Percentiles rank a stretch among this genome's conserved stretches.
These are phyloP conservation scores for Akanthomyces muscarius DNA, from an alignment of 2,329 filamentous ascomycete species.

Conservation along the genomic window DNA sequence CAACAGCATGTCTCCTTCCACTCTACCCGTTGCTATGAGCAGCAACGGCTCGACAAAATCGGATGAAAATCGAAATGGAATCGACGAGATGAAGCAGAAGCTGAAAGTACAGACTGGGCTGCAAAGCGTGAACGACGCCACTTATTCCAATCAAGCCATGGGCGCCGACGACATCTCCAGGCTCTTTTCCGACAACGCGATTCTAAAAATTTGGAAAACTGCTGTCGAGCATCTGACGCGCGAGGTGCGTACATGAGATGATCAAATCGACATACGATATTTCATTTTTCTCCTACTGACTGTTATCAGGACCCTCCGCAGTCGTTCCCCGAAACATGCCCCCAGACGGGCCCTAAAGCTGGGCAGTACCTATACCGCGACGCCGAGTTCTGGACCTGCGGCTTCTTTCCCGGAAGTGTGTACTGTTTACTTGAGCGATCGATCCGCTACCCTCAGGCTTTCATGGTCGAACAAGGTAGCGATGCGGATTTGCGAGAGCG, in stretches of 20 bases:
- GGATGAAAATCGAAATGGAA: background rate
- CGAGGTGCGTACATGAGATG: slow-evolving; percentile 1
- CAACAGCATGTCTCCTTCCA: slow-evolving; percentile 2
- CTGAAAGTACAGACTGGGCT: background rate
- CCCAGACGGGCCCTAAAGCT: slow-evolving; percentile 24
- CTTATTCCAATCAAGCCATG: background rate
- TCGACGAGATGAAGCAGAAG: background rate
- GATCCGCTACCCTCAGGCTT: slow-evolving; percentile 28
- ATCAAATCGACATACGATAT: too few relatives aligned
- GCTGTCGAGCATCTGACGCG: slow-evolving; percentile 13
- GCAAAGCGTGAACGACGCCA: background rate
- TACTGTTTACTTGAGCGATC: slow-evolving; percentile 34
- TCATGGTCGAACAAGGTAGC: background rate
- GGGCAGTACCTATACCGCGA: slow-evolving; percentile 29
- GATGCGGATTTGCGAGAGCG: background rate
- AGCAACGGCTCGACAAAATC: background rate
- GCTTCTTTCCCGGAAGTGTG: slow-evolving; percentile 38
- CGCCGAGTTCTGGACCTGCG: slow-evolving; percentile 39
- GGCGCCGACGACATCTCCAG: background rate
- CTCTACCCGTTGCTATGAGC: background rate
- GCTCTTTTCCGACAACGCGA: background rate
- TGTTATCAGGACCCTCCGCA: slow-evolving; percentile 2
- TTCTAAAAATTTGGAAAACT: slow-evolving; percentile 19
- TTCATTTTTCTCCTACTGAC: background rate
- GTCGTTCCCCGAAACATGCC: slow-evolving; percentile 31